Evolutionary conservation across 768 basidiomycete species (phyloP).

Genomic region (Hortiboletus campestris): DNA sequence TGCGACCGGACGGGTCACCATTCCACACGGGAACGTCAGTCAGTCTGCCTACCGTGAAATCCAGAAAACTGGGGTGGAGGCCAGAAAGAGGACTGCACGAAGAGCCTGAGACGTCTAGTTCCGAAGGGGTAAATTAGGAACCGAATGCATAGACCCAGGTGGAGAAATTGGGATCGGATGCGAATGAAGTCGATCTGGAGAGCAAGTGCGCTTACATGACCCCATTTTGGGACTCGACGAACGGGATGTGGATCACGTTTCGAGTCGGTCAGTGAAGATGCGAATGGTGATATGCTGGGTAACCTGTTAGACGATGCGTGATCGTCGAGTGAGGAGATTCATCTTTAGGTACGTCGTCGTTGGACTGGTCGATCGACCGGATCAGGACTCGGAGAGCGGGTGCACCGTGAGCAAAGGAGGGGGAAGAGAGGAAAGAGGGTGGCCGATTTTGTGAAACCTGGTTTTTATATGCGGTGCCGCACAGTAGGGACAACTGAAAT

Average conservation of each 20-base stretch:
- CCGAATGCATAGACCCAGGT: neutral
- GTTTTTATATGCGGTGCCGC: neutral
- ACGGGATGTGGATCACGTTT: neutral
- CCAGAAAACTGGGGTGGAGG: neutral
- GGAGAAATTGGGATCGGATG: neutral
- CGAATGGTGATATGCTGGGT: neutral
- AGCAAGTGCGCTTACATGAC: too few relatives aligned
- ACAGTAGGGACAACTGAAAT: neutral
- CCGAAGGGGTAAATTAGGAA: too few relatives aligned
- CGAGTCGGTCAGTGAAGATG: neutral
- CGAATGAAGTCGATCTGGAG: neutral
- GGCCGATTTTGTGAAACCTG: neutral
- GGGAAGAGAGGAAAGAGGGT: neutral
- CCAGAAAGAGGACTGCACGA: neutral
- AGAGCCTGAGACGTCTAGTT: too few relatives aligned
- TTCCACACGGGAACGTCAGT: neutral
- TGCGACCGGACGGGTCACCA: neutral
- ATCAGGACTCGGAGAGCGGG: neutral
- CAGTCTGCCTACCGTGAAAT: neutral
- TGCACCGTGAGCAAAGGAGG: neutral
- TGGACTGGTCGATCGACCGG: neutral
- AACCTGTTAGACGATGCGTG: neutral
- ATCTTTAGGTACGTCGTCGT: too few relatives aligned
- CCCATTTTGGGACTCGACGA: neutral
- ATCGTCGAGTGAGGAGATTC: neutral